Conservation (phyloP, 768 basidiomycete species). For the Phanerodontia chrysosporium region DNA sequence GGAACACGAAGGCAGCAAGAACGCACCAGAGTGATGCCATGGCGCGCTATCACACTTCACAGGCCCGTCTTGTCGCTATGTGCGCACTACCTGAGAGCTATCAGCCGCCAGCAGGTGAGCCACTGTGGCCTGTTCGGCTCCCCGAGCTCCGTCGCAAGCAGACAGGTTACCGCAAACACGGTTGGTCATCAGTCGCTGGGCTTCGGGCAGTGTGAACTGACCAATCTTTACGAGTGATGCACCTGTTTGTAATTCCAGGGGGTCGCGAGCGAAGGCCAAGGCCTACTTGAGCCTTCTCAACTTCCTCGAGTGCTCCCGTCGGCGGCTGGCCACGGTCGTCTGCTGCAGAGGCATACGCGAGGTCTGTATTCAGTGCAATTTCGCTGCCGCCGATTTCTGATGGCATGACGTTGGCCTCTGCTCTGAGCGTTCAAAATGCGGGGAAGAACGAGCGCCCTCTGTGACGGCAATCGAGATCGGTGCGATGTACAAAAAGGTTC, state of each 20-base stretch:
- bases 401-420: not conserved
- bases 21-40: not conserved
- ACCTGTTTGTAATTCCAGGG: not conserved
- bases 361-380: not conserved
- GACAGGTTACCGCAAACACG: not conserved
- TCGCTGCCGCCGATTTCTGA: not conserved
- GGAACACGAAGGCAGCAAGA: not conserved
- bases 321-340: not conserved
- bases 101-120: not conserved
- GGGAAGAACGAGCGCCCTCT: not conserved
- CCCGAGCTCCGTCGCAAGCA: not conserved
- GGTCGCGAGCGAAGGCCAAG: not conserved
- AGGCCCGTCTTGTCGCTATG: not conserved
- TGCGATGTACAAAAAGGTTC: not conserved
- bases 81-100: not conserved
- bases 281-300: not conserved
- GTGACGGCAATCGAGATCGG: not conserved
- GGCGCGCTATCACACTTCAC: too few species aligned
- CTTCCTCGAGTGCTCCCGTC: not conserved
- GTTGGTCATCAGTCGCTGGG: not conserved
- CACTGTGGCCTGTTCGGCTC: not conserved
- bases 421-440: not conserved
- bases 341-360: not conserved
- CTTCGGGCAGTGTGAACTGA: not conserved
- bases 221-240: not conserved